phyloP scores from a whole-genome alignment of 441 rosid species.

The Breynia disticha region DNA sequence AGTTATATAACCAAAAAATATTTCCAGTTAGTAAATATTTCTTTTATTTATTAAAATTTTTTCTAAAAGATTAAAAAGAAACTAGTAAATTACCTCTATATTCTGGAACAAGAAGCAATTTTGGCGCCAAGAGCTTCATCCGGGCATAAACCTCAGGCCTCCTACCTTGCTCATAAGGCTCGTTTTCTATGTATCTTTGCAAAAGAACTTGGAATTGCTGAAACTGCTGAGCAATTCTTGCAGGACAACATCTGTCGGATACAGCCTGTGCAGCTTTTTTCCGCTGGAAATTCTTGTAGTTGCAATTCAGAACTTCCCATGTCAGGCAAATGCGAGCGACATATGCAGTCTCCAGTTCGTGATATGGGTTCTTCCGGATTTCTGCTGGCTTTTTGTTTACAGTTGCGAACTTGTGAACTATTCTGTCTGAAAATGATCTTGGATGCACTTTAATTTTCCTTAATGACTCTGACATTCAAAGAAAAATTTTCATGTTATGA shows the following conservation, averaged over 20 bases:
- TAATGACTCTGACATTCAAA: constrained; percentile 47
- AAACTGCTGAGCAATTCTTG: constrained; percentile 65
- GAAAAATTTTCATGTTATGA: too few relatives aligned
- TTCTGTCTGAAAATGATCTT: constrained; percentile 82
- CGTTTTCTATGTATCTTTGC: constrained; percentile 81
- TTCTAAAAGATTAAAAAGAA: too few relatives aligned
- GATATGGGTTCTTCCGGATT: constrained; percentile 60
- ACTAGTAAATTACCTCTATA: constrained; percentile 48
- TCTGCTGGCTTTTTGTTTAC: constrained; percentile 38
- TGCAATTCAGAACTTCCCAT: constrained; percentile 95
- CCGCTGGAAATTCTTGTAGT: constrained; percentile 63
- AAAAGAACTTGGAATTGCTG: constrained; percentile 86
- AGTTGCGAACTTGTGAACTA: constrained; percentile 55
- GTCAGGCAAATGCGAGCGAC: constrained; percentile 88
- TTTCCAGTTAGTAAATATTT: too few relatives aligned
- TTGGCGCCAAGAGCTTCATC: constrained; percentile 85
- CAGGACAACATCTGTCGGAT: constrained; percentile 63
- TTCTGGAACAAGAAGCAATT: constrained; percentile 85
- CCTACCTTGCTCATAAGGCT: constrained; percentile 89
- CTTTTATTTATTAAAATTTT: too few relatives aligned
- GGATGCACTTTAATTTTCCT: constrained; percentile 68
- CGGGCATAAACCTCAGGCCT: constrained; percentile 87
- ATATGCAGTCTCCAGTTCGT: constrained; percentile 71
- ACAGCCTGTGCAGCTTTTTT: constrained; percentile 41
- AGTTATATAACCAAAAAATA: too few relatives aligned